Base-by-base conservation (phyloP, 1,284 basidiomycete species). In the Tetrapyrgos nigripes region DNA sequence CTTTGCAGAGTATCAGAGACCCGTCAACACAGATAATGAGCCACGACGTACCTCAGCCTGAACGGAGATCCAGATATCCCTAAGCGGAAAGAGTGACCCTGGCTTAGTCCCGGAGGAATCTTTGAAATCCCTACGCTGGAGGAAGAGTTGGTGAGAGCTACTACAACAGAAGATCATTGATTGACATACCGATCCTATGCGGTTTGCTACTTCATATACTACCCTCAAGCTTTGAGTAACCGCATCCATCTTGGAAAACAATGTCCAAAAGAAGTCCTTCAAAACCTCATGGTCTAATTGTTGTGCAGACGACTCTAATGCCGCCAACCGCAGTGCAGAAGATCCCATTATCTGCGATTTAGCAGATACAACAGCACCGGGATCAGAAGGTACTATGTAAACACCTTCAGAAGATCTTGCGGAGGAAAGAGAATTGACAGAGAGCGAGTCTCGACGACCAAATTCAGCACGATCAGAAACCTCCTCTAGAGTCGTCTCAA, bases 171-270 rank as follows among this genome's bases (percentile, higher is more conserved):
- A 27, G 49, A 56, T 21, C 55, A 23, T 28, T 55, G 61, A 43
- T 48, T 35, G 35, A 80, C 88, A 74, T 68, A 96, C 94, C 61
- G 91, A 91, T 65, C 92, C 91, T 60, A 97, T 94, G 60, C 94
- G 86, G 67, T 88, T 91, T 1, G 93, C 84, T 1, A 99, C 93
- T 73, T 99, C 97, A 68, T 92, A 96, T 1, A 97, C 85, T 2
- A 98, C 92, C 49, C 96, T 82, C 64, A 98, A 82, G 9, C 96
- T 94, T 73, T 99, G 96, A 33, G 93, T 83, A n/a, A 98, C 92
- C 21, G 97, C 97, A 68, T 96, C 91, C 53, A 99, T 74, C 75
- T 99, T 99, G 4, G 96, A 97, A 72, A 95, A 99, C 17, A 98
- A 74, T 3, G 97, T 98, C 96, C 97, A 99, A 75, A 99, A 98